These are phyloP conservation scores for Phaeosphaeria sp. DNA, from an alignment of 2,329 filamentous ascomycete genomes.

Conservation along the genomic window DNA sequence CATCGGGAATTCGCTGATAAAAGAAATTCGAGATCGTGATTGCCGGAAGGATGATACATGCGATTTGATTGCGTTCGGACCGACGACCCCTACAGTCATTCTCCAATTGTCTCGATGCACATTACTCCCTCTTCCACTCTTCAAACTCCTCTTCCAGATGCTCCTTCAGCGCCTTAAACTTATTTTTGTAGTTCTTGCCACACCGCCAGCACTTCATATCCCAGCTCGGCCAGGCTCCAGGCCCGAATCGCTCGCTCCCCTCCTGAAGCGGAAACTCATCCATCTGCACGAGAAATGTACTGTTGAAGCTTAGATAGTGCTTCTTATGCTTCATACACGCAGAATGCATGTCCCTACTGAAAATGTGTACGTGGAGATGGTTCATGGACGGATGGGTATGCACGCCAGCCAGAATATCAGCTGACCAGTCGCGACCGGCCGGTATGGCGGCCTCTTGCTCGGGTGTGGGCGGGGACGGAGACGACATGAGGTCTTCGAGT, in stretches of 20 bases:
- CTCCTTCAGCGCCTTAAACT: constrained; percentile 74
- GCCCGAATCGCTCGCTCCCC: constrained; percentile 69
- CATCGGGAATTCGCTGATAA: too few species aligned
- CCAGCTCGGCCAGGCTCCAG: constrained; percentile 65
- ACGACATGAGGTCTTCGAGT: constrained; percentile 55
- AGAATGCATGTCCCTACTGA: constrained; percentile 80
- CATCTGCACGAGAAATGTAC: constrained; percentile 80
- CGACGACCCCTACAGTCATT: too few species aligned
- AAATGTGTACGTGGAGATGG: constrained; percentile 87
- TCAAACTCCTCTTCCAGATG: constrained; percentile 80
- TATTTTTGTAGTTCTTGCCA: constrained; percentile 73
- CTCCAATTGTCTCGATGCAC: too few species aligned
- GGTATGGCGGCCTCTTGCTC: constrained; percentile 61
- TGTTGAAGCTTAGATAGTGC: constrained; percentile 92
- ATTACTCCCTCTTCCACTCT: constrained; percentile 67
- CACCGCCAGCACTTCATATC: constrained; percentile 89
- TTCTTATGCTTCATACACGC: constrained; percentile 76
- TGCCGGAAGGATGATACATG: too few species aligned
- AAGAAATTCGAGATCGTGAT: too few species aligned
- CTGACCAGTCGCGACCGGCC: constrained; percentile 76
- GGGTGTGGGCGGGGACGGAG: constrained; percentile 32
- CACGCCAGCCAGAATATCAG: constrained; percentile 77
- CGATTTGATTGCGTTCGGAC: too few species aligned
- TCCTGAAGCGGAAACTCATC: constrained; percentile 77
- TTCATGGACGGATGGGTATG: constrained; percentile 92